Base-by-base conservation (phyloP, 1,284 basidiomycete species). In the Fistulina hepatica region DNA sequence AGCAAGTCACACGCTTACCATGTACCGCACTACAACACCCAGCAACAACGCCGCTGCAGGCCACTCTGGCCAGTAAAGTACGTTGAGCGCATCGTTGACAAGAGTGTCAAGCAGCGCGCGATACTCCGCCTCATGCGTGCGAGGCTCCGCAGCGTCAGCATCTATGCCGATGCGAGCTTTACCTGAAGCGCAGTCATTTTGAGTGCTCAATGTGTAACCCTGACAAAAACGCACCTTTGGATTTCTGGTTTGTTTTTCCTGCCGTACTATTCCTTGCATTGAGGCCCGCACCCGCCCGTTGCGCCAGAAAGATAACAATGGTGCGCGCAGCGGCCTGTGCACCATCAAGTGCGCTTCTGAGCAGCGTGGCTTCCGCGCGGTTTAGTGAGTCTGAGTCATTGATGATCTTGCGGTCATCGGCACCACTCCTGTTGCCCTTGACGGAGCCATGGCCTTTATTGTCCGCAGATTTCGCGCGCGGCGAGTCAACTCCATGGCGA, bases 31-130 rank as follows among this genome's bases (percentile, higher is more conserved):
- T 6, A 81, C 71, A 27, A 93, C 79, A 34, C 70, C 72, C 23
- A 95, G 59, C 31, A 95, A 68, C 15, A 95, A 58, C 26, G 80
- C 73, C 1, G 94, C 88, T 6, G 86, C 93, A 1, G 95, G 94
- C 92, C 93, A 98, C 55, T 98, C 94, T 0, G 94, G 92, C 70
- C 86, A 84, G 53, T 86, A 93, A 4, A 97, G 62, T 4, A 94
- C 90, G 11, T 73, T 70, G n/a, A 97, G 68, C 12, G 97, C 64
- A 52, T 98, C 94, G 4, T 78, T 75, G 22, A 97, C 76, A 10
- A 97, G 67, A 45, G 83, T 84, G 51, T 97, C 92, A 43, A 98
- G 81, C 27, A 97, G 89, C 0, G 76, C 68, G 39, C 89, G 78
- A 56, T 94, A 95, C 53, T 94, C 91, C 2, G 83, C 78, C 53